A percentile compares a stretch with the other conserved stretches of the same genome.
These are phyloP conservation scores for Hygrophorus russula DNA, from an alignment of 768 basidiomycete species.

Conservation along the genomic window DNA sequence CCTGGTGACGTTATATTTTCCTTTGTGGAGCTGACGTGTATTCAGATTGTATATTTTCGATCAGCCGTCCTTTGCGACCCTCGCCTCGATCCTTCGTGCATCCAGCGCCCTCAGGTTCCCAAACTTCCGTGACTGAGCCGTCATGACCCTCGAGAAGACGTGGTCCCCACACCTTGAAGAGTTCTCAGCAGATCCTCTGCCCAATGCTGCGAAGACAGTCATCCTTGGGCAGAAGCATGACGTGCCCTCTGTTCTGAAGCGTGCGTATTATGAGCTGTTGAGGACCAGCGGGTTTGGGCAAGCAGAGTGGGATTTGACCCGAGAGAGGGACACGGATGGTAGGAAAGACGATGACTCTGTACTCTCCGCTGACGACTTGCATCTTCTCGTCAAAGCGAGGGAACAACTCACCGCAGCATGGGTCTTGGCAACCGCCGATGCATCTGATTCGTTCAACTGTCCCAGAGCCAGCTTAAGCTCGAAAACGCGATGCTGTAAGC, in stretches of 20 bases:
- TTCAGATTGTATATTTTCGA: conserved; percentile 10
- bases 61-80: conserved; percentile 16
- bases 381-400: neutral
- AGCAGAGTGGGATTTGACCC: neutral
- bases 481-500: neutral
- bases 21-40: conserved; percentile 7
- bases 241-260: neutral
- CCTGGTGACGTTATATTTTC: neutral
- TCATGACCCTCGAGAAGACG: conserved; percentile 16
- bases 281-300: neutral
- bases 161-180: neutral
- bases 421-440: neutral
- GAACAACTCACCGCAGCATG: neutral
- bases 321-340: neutral
- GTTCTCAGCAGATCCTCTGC: neutral
- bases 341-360: neutral
- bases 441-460: neutral
- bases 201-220: neutral
- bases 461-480: neutral
- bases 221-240: neutral
- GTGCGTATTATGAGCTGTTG: neutral
- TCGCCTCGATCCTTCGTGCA: conserved; percentile 24
- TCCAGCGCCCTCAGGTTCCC: conserved; percentile 22
- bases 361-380: neutral
- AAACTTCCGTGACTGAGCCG: conserved; percentile 18